Evolutionary conservation across 2,329 filamentous ascomycete species (phyloP), one percentile per base, ranked within the genome.

Genomic region (Geosmithia putterillii): DNA sequence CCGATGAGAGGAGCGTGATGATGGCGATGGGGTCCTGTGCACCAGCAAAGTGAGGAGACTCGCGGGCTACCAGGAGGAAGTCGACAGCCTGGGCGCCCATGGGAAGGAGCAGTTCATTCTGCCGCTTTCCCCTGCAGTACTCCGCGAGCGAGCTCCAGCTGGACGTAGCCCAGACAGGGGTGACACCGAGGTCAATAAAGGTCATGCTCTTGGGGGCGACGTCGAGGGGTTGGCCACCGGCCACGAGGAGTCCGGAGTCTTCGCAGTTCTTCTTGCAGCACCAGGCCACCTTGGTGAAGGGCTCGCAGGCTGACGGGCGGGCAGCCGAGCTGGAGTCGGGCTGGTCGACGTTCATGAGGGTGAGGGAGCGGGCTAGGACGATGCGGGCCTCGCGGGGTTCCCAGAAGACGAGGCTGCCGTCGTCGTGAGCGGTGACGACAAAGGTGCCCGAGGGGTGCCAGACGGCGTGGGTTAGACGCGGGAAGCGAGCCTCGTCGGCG

Each of bases 391-490:
- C 90, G 54, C 88, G 94, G 1, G 83, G 70, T 59, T 98, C 92
- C 89, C 90, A 98, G 51, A 96, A 83, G 0, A 94, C 90, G 40
- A 98, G 67, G 52, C 86, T 95, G 28, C 84, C 83, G 57, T 98
- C 92, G 44, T 95, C 88, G 56, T 95, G 85, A 1, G 81, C 85
- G 0, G 87, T 94, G 50, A 92, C 58, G 34, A 95, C 66, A 54
- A 95, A 95, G 0, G 86, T 94, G 0, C 89, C 92, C 1, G 86
- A 94, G 0, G 92, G 92, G 64, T 98, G 92, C 89, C 90, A 98
- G 15, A 90, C 61, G 1, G 87, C 89, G 52, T 94, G 85, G 1
- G 81, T 86, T 47, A 96, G 63, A 45, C 74, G 76, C 14, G 90
- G 92, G 52, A 72, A 77, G 42, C 89, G 78, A 46, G 74, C 58